A percentile compares a stretch with the other conserved stretches of the same genome.
Evolutionary conservation across 805 yeast genomes (phyloP).

Genomic region (Scheffersomyces stipitis): DNA sequence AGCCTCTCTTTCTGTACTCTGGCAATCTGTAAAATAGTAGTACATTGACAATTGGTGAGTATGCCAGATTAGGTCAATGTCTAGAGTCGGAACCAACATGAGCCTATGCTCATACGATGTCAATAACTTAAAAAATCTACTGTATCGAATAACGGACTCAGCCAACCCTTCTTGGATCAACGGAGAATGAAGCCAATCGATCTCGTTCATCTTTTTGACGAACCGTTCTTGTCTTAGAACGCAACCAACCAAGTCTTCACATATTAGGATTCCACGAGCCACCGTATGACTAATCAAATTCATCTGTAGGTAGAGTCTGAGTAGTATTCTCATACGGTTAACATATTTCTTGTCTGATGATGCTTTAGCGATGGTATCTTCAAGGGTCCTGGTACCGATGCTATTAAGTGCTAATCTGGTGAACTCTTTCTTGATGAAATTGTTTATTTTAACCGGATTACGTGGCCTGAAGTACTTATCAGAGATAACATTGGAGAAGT

Average conservation of each 20-base stretch:
- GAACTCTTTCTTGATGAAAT: slow-evolving; percentile 3
- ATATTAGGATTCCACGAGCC: neutral
- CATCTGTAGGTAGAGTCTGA: slow-evolving; percentile 3
- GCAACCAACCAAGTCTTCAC: slow-evolving; percentile 26
- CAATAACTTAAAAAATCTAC: slow-evolving; percentile 13
- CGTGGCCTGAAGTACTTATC: slow-evolving; percentile 1
- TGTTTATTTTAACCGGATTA: slow-evolving; percentile 5
- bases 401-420: neutral
- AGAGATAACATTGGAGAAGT: slow-evolving; percentile 10
- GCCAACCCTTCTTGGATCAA: slow-evolving; percentile 9
- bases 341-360: neutral
- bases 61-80: slow-evolving; percentile 28
- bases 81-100: slow-evolving; percentile 23
- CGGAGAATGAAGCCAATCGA: slow-evolving; percentile 18
- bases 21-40: slow-evolving; percentile 13
- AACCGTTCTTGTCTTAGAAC: slow-evolving; percentile 22
- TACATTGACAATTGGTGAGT: slow-evolving; percentile 22
- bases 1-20: neutral
- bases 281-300: slow-evolving; percentile 6
- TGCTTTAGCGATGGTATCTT: neutral
- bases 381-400: neutral
- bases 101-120: slow-evolving; percentile 1
- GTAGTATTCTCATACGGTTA: neutral
- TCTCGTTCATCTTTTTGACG: slow-evolving; percentile 17
- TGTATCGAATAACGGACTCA: slow-evolving; percentile 17